Evolutionary conservation across 2,329 filamentous ascomycete genomes (phyloP).

Genomic region (Clathrospora elynae): DNA sequence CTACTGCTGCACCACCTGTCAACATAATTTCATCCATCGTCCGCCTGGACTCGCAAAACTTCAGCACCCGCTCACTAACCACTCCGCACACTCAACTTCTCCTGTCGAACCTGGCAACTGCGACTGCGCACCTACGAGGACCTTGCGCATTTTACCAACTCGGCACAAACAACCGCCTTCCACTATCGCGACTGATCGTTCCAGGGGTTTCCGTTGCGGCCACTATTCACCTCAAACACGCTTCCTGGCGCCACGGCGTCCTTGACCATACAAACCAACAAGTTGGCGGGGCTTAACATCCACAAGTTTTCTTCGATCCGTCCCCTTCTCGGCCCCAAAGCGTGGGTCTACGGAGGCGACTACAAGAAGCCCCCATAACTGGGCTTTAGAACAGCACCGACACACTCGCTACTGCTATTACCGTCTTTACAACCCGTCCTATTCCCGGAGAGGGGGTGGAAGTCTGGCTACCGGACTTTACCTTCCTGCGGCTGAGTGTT

Average conservation of each 20-base stretch:
- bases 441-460: conserved; percentile 30
- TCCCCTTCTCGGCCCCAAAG: conserved; percentile 89
- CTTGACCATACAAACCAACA: conserved; percentile 66
- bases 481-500: conserved; percentile 50
- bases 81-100: conserved; percentile 2
- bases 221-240: conserved; percentile 20
- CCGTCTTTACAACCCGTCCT: conserved; percentile 30
- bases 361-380: conserved; percentile 96
- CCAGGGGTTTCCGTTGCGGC: conserved; percentile 25
- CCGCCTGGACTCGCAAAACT: conserved; percentile 31
- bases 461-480: conserved; percentile 32
- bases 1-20: conserved; percentile 18
- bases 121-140: conserved; percentile 14
- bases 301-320: conserved; percentile 74
- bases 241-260: conserved; percentile 49
- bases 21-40: conserved; percentile 30
- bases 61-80: conserved; percentile 4
- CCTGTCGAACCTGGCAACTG: conserved; percentile 11
- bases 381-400: conserved; percentile 45
- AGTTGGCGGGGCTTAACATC: conserved; percentile 87
- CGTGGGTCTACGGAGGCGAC: conserved; percentile 95
- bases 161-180: conserved; percentile 22
- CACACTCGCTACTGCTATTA: conserved; percentile 22
- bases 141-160: conserved; percentile 23
- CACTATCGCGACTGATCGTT: conserved; percentile 36